These are phyloP conservation scores for Calonectria crousiana DNA, from an alignment of 2,329 filamentous ascomycete genomes.

Conservation along the genomic window DNA sequence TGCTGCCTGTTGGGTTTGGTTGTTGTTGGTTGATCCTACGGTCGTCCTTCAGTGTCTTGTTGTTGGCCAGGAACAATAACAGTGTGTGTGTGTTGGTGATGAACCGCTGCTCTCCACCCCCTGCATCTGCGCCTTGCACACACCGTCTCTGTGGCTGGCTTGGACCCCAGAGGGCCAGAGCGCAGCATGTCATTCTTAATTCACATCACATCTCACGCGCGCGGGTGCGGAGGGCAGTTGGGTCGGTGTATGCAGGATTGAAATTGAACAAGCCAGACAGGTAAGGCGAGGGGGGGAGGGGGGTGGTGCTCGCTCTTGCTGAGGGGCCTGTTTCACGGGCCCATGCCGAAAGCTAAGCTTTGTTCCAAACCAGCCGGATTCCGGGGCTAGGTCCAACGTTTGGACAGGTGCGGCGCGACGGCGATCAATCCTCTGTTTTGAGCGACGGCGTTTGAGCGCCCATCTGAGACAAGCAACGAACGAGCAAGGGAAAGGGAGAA, in stretches of 20 bases:
- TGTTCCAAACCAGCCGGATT: constrained; percentile 1
- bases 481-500: background rate
- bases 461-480: background rate
- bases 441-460: background rate
- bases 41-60: too few species aligned
- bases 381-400: constrained; percentile 1
- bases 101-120: background rate
- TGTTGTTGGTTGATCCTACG: too few species aligned
- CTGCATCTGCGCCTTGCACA: background rate
- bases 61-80: background rate
- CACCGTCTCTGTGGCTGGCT: background rate
- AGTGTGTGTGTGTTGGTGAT: background rate
- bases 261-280: background rate
- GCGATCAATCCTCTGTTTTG: background rate
- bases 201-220: background rate
- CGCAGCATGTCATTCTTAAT: background rate
- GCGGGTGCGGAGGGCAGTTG: background rate
- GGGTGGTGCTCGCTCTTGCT: too few species aligned
- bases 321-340: background rate
- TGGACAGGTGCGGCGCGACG: background rate
- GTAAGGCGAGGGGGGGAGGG: background rate
- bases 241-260: too few species aligned
- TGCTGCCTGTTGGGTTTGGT: background rate
- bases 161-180: background rate
- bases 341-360: constrained; percentile 7